Conservation (phyloP, 2,329 filamentous ascomycete species). For the Eutypa lata region DNA sequence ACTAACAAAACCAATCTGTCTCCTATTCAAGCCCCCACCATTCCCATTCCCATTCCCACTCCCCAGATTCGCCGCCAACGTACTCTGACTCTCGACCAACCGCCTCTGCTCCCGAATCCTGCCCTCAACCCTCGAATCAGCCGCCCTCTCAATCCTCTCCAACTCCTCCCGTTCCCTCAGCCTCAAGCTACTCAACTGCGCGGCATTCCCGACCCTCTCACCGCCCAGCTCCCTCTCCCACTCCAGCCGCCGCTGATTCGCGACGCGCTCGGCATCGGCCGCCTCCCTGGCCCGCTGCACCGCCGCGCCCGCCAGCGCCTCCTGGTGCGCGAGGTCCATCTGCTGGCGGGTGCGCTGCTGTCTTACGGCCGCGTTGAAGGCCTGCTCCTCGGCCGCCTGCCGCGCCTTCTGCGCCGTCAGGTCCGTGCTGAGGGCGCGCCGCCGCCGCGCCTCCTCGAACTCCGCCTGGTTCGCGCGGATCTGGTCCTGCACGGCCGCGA, state of each 20-base stretch:
- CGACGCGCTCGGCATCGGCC: conserved; percentile 44
- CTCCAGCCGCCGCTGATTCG: conserved; percentile 43
- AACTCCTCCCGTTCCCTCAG: conserved; percentile 50
- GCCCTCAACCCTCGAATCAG: conserved; percentile 42
- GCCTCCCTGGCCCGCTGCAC: conserved; percentile 41
- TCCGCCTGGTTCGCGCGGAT: conserved; percentile 47
- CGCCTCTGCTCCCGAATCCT: conserved; percentile 49
- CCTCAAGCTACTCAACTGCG: conserved; percentile 46
- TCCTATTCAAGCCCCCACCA: conserved; percentile 33
- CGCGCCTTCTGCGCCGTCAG: conserved; percentile 40
- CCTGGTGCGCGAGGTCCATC: conserved; percentile 43
- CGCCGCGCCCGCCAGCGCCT: conserved; percentile 42
- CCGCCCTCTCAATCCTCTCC: conserved; percentile 44
- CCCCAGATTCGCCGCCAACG: conserved; percentile 34
- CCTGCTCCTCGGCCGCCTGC: conserved; percentile 44
- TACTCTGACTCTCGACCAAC: conserved; percentile 44
- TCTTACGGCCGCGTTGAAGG: conserved; percentile 34
- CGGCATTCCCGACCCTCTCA: conserved; percentile 46
- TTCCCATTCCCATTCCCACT: conserved; percentile 14
- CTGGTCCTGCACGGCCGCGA: conserved; percentile 49
- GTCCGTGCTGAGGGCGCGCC: conserved; percentile 44
- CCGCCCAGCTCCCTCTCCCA: conserved; percentile 46
- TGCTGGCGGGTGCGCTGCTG: conserved; percentile 34
- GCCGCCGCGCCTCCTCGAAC: conserved; percentile 49
- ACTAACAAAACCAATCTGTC: conserved; percentile 55